phyloP scores from a whole-genome alignment of 2,329 filamentous ascomycete species.

The Pezicula neosporulosa region DNA sequence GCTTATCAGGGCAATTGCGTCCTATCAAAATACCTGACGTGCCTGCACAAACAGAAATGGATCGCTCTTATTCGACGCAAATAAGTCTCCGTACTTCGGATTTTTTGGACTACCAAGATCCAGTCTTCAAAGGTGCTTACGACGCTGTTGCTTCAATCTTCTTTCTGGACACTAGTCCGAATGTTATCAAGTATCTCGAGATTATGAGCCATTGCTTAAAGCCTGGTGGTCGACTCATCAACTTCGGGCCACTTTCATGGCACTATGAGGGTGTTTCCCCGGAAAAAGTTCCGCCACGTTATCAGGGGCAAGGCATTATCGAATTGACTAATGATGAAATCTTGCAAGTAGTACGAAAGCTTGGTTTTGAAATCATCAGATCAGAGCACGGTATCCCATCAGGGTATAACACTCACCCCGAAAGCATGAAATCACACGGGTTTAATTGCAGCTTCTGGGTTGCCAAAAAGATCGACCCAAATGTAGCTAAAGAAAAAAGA shows the following conservation, averaged over 20 bases:
- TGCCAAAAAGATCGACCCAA: conserved; percentile 59
- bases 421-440: conserved; percentile 81
- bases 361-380: conserved; percentile 74
- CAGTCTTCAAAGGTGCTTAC: conserved; percentile 59
- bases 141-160: conserved; percentile 88
- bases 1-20: conserved; percentile 67
- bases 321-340: conserved; percentile 92
- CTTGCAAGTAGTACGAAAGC: conserved; percentile 63
- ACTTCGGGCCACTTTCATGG: conserved; percentile 89
- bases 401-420: conserved; percentile 82
- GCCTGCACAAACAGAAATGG: conserved; percentile 57
- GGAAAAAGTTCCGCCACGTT: not conserved
- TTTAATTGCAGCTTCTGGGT: conserved; percentile 85
- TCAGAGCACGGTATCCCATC: conserved; percentile 58
- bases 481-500: too few relatives aligned
- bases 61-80: conserved; percentile 41
- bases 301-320: conserved; percentile 59
- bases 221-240: conserved; percentile 78
- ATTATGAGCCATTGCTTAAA: conserved; percentile 76
- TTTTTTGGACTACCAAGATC: conserved; percentile 78
- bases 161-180: conserved; percentile 96
- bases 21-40: conserved; percentile 77
- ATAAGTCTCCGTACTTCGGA: conserved; percentile 96
- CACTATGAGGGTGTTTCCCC: conserved; percentile 76
- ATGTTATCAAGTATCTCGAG: conserved; percentile 85